Evolutionary conservation across 768 basidiomycete genomes (phyloP).

Genomic region (Crassisporium funariophilum): DNA sequence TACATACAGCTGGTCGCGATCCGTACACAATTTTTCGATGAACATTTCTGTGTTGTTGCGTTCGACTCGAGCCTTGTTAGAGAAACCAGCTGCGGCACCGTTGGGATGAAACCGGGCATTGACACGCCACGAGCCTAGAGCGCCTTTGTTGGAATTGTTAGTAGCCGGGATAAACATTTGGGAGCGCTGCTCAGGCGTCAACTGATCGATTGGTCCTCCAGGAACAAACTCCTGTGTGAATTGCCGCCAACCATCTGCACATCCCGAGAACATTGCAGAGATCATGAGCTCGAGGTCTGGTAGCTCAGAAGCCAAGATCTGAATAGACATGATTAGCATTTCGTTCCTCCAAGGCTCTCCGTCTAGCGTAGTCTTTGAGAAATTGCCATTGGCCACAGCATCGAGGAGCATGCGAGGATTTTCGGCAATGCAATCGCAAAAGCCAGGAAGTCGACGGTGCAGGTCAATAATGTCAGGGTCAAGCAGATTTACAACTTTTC

Average conservation of each 20-base stretch:
- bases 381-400: conserved; percentile 1
- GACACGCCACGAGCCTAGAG: not conserved
- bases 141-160: not conserved
- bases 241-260: conserved; percentile 11
- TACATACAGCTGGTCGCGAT: not conserved
- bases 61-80: not conserved
- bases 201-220: conserved; percentile 10
- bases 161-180: not conserved
- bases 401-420: conserved; percentile 15
- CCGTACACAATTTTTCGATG: not conserved
- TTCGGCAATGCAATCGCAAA: conserved; percentile 15
- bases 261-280: conserved; percentile 11
- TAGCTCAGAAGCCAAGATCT: conserved; percentile 7
- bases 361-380: conserved; percentile 8
- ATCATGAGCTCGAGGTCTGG: conserved; percentile 6
- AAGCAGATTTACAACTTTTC: conserved; percentile 15
- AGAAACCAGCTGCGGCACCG: conserved; percentile 1
- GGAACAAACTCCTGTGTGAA: conserved; percentile 10
- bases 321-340: not conserved
- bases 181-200: not conserved
- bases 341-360: conserved; percentile 10
- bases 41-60: conserved; percentile 3
- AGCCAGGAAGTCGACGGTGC: conserved; percentile 17
- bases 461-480: conserved; percentile 13
- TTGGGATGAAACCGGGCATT: conserved; percentile 1